Evolutionary conservation across 1,284 basidiomycete species (phyloP).

Genomic region (Rhodotorula mucilaginosa): DNA sequence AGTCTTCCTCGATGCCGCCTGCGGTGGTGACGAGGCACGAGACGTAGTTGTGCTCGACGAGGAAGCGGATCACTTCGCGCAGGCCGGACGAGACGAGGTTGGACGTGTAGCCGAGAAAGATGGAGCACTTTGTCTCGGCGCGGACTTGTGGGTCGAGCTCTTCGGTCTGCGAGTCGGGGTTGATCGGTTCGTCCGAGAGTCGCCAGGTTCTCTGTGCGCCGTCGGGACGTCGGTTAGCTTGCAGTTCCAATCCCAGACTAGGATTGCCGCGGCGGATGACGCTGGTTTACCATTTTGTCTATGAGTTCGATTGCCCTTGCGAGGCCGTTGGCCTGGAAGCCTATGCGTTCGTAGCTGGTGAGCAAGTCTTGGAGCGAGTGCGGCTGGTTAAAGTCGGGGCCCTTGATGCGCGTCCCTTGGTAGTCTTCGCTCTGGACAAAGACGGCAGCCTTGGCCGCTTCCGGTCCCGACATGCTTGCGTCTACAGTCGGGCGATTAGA

Average conservation of each 20-base stretch:
- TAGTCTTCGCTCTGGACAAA: constrained; percentile 38
- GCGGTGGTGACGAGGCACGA: constrained; percentile 92
- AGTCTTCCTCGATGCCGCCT: constrained; percentile 97
- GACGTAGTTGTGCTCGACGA: constrained; percentile 91
- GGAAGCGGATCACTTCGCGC: constrained; percentile 85
- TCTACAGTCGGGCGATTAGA: too few relatives aligned
- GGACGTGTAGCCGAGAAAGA: constrained; percentile 97
- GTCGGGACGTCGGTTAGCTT: background rate
- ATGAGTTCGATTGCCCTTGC: constrained; percentile 86
- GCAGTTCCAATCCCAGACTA: too few relatives aligned
- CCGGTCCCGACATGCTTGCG: constrained; percentile 6
- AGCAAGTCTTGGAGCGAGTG: constrained; percentile 71
- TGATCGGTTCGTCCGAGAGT: constrained; percentile 72
- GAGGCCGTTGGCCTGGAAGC: constrained; percentile 92
- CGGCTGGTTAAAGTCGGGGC: constrained; percentile 78
- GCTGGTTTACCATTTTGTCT: constrained; percentile 69
- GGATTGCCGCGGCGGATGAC: too few relatives aligned
- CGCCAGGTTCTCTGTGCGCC: constrained; percentile 68
- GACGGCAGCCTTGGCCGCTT: constrained; percentile 34
- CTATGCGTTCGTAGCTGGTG: constrained; percentile 78
- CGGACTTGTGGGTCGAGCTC: constrained; percentile 62
- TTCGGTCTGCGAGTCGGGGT: constrained; percentile 66
- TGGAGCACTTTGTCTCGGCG: constrained; percentile 68
- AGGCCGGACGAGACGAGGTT: constrained; percentile 97
- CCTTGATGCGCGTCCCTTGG: constrained; percentile 70